Percentiles rank a stretch among this genome's conserved stretches.
phyloP scores from a whole-genome alignment of 495 filamentous ascomycete genomes.

The Xylaria telfairii region DNA sequence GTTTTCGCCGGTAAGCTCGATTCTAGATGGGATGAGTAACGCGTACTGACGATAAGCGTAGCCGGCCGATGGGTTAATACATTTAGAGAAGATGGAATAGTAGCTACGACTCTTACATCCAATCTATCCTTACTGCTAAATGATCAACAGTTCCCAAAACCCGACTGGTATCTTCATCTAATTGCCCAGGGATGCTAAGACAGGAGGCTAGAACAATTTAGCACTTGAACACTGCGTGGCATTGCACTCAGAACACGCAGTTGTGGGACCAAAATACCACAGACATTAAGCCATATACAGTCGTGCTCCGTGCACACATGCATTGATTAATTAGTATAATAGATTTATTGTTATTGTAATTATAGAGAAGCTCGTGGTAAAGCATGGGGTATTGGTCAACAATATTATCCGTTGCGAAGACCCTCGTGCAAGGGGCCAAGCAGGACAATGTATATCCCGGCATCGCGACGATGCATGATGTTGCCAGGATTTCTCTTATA shows the following conservation, averaged over 20 bases:
- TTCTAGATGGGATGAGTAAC: constrained; percentile 4
- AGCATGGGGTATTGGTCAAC: constrained; percentile 27
- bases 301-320: background rate
- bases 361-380: constrained; percentile 22
- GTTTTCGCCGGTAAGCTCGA: constrained; percentile 73
- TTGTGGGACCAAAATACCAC: background rate
- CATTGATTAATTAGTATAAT: constrained; percentile 13
- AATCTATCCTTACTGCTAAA: background rate
- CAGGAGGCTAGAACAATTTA: background rate
- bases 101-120: background rate
- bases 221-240: background rate
- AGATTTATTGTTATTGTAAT: constrained; percentile 27
- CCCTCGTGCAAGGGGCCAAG: constrained; percentile 18
- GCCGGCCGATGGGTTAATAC: constrained; percentile 61
- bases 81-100: constrained; percentile 49
- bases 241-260: background rate
- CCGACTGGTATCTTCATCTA: background rate
- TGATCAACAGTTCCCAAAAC: background rate
- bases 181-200: background rate
- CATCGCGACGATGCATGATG: constrained; percentile 12
- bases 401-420: constrained; percentile 25
- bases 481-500: constrained; percentile 23
- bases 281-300: background rate
- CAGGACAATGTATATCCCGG: constrained; percentile 22
- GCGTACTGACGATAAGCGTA: constrained; percentile 28